Evolutionary conservation across 2,329 filamentous ascomycete genomes (phyloP).

Genomic region (Aaosphaeria pasadenensis): DNA sequence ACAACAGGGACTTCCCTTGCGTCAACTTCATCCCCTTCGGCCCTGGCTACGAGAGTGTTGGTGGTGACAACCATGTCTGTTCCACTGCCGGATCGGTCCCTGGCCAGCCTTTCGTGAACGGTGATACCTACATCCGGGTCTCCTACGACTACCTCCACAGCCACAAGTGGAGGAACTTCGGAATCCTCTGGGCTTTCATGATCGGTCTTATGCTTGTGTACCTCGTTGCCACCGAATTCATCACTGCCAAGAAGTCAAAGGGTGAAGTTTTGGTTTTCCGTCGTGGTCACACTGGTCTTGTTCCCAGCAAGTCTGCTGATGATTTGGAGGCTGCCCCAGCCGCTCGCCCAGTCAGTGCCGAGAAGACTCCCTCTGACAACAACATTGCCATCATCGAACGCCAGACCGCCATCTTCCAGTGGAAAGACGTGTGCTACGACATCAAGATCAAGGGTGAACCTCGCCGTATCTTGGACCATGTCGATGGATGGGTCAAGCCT

Average conservation of each 20-base stretch:
- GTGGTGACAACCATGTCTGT: slow-evolving; percentile 36
- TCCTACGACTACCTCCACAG: slow-evolving; percentile 30
- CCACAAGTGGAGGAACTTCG: slow-evolving; percentile 49
- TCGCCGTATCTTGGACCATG: slow-evolving; percentile 75
- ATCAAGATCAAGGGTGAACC: slow-evolving; percentile 77
- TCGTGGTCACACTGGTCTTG: slow-evolving; percentile 48
- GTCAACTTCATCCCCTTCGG: slow-evolving; percentile 43
- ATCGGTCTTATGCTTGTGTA: slow-evolving; percentile 42
- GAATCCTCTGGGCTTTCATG: slow-evolving; percentile 46
- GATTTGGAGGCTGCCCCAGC: slow-evolving; percentile 39
- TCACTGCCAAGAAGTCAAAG: slow-evolving; percentile 50
- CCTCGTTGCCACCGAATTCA: slow-evolving; percentile 44
- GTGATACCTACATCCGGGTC: slow-evolving; percentile 36
- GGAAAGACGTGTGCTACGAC: slow-evolving; percentile 76
- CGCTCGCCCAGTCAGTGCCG: slow-evolving; percentile 28
- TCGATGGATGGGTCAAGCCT: slow-evolving; percentile 92
- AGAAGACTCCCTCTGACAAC: slow-evolving; percentile 35
- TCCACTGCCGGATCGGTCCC: slow-evolving; percentile 41
- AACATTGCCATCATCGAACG: slow-evolving; percentile 51
- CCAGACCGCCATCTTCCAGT: slow-evolving; percentile 79
- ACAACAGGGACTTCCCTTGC: slow-evolving; percentile 58
- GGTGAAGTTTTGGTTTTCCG: slow-evolving; percentile 52
- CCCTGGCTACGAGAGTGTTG: slow-evolving; percentile 34
- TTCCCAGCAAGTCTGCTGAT: slow-evolving; percentile 47
- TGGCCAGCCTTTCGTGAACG: slow-evolving; percentile 37